These are phyloP conservation scores for Pulveroboletus frians DNA, from an alignment of 768 basidiomycete species.

Conservation along the genomic window DNA sequence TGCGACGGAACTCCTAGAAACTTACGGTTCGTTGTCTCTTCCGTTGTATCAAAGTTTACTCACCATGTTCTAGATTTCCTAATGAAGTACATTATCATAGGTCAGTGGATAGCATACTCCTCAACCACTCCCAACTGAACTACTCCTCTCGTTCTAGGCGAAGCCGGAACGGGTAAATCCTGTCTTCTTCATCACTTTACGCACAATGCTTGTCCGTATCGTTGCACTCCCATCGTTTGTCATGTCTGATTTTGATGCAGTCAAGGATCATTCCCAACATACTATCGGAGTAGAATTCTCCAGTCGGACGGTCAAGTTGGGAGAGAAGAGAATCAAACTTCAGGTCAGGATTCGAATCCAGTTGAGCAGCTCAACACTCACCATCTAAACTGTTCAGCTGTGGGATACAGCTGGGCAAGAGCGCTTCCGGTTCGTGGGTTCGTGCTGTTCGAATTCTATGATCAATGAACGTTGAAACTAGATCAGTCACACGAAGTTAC, in stretches of 20 bases:
- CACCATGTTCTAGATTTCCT: constrained; percentile 72
- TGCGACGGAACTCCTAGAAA: constrained; percentile 89
- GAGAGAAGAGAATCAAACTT: constrained; percentile 91
- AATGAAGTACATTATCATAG: constrained; percentile 98
- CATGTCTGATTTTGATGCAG: constrained; percentile 37
- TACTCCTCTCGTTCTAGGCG: constrained; percentile 48
- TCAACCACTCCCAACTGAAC: constrained; percentile 5
- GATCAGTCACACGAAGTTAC: constrained; percentile 91
- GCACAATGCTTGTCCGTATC: constrained; percentile 84
- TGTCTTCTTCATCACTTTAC: constrained; percentile 96
- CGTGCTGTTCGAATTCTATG: constrained; percentile 2
- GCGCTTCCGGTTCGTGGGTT: constrained; percentile 64
- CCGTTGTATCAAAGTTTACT: constrained; percentile 7
- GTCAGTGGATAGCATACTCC: constrained; percentile 37
- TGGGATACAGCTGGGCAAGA: constrained; percentile 99
- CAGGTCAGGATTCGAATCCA: constrained; percentile 55
- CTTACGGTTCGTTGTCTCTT: constrained; percentile 62
- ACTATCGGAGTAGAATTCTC: constrained; percentile 99
- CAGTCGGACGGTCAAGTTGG: constrained; percentile 86
- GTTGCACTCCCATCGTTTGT: background rate
- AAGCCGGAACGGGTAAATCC: constrained; percentile 96
- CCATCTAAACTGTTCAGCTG: constrained; percentile 44
- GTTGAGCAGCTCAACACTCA: constrained; percentile 7
- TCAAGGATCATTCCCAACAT: constrained; percentile 95
- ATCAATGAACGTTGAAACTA: constrained; percentile 27